Conservation (phyloP, 2,329 filamentous ascomycete species). For the Aspergillus amoenus region DNA sequence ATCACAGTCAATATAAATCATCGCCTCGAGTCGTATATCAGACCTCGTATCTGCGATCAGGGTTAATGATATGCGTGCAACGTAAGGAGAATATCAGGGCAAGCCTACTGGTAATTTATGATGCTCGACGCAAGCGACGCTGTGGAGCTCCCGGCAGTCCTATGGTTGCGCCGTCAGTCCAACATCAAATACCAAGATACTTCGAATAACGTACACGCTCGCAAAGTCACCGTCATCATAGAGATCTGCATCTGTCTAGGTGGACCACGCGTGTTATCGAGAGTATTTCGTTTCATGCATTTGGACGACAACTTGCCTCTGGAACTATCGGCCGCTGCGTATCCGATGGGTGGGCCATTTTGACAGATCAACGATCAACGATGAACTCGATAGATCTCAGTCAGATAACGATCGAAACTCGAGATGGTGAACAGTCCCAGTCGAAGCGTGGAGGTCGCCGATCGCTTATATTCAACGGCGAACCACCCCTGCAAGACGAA, state of each 20-base stretch:
- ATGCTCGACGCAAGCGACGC: slow-evolving; percentile 19
- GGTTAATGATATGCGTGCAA: background rate
- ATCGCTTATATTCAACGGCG: background rate
- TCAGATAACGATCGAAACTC: too few relatives aligned
- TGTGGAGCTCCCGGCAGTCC: slow-evolving; percentile 13
- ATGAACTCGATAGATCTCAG: background rate
- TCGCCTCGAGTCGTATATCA: background rate
- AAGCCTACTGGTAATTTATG: slow-evolving; percentile 18
- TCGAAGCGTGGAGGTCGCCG: background rate
- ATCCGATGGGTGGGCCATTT: background rate
- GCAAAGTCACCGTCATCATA: slow-evolving; percentile 12
- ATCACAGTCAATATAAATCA: background rate
- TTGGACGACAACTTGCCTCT: background rate
- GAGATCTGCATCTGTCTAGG: slow-evolving; percentile 5
- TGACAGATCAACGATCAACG: background rate
- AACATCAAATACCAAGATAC: background rate
- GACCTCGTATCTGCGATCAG: slow-evolving; percentile 13
- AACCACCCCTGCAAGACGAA: slow-evolving; percentile 6
- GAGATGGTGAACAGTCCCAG: too few relatives aligned
- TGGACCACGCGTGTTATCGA: too few relatives aligned
- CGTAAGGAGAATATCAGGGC: background rate
- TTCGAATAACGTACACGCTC: slow-evolving; percentile 2
- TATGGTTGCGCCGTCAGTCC: background rate
- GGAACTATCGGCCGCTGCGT: slow-evolving; percentile 2
- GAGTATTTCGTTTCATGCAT: too few relatives aligned